These are phyloP conservation scores for Stylosanthes scabra DNA, from an alignment of 331 rosid species.

Conservation along the genomic window DNA sequence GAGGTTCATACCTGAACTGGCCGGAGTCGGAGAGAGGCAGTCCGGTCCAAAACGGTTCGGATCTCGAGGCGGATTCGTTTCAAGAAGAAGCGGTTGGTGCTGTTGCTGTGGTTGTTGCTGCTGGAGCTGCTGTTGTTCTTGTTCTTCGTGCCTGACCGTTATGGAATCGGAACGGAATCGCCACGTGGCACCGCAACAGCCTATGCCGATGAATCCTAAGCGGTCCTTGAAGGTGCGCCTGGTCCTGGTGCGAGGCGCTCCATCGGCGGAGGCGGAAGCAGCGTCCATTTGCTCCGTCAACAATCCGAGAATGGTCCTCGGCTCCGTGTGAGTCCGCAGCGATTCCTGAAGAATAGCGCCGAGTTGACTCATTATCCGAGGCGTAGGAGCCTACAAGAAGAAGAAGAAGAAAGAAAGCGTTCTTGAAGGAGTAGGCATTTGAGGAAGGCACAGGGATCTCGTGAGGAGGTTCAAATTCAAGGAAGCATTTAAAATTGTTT, in stretches of 20 bases:
- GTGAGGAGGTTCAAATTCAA: conserved; percentile 56
- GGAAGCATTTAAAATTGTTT: conserved; percentile 37
- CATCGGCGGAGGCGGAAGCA: conserved; percentile 46
- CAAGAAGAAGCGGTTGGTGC: conserved; percentile 14
- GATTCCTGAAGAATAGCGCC: conserved; percentile 76
- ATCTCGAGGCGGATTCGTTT: conserved; percentile 33
- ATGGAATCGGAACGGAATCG: conserved; percentile 48
- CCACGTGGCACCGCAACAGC: conserved; percentile 89
- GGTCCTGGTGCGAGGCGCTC: conserved; percentile 36
- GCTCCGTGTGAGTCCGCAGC: conserved; percentile 54
- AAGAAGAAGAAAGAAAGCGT: neutral
- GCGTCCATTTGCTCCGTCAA: conserved; percentile 82
- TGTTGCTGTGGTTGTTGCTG: conserved; percentile 10
- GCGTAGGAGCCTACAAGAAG: conserved; percentile 5
- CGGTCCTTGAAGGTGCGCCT: conserved; percentile 77
- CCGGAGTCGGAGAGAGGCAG: conserved; percentile 43
- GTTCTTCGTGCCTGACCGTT: conserved; percentile 34
- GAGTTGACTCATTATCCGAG: conserved; percentile 79
- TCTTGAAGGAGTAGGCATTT: conserved; percentile 15
- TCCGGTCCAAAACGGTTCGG: conserved; percentile 38
- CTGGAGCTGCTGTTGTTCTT: neutral
- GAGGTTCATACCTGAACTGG: conserved; percentile 72
- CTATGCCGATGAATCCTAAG: conserved; percentile 69
- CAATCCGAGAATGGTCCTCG: conserved; percentile 71
- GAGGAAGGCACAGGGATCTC: conserved; percentile 56